Base-by-base conservation (phyloP, 2,329 filamentous ascomycete species). In the Fusarium subglutinans region DNA sequence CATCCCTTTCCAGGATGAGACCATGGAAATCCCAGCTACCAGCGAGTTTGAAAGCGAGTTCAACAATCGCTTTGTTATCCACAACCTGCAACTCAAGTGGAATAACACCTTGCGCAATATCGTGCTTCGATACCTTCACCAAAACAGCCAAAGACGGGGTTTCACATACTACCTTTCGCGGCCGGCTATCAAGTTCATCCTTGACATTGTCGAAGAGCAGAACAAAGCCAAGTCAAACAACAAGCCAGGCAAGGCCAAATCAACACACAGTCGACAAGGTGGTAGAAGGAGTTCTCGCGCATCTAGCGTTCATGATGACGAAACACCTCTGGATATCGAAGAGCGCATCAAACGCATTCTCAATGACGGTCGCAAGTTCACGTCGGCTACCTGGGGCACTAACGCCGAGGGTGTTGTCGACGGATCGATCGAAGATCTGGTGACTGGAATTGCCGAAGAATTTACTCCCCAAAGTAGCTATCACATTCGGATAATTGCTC, bases 161-260 rank as follows among this genome's bases (percentile, higher is more conserved):
- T 98, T 99, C 80, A 92, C 99, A 37, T 99, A 99, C 84, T 99
- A 99, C 83, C 92, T 98, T 84, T 98, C 97, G 17, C 91, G 96
- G 53, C 91, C 95, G 72, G 97, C 96, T 8, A 94, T 99, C 79
- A 99, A 98, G 79, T 99, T 99, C 81, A 98, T 99, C 66, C 86
- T 98, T 15, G 96, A 99, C 81, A 97, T 99, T 76, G 94, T 99
- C 6, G 95, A 98, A 63, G 96, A 99, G 80, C 95, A 98, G 81
- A 90, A 90, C 75, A 96, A 93, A 81, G 90, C 90, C 26, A 93
- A 93, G 79, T 66, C 76, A 22, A 78, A 74, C 35, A 77, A 63
- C 30, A 79, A 82, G 41, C 78, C 80, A 4, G 74, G 72, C 6
- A 81, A 77, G 63, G 71, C 77, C 13, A 77, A 77, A 41, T 79